Evolutionary conservation across 176 grass and related monocot species (phyloP).

Genomic region (Thinopyrum elongatum): DNA sequence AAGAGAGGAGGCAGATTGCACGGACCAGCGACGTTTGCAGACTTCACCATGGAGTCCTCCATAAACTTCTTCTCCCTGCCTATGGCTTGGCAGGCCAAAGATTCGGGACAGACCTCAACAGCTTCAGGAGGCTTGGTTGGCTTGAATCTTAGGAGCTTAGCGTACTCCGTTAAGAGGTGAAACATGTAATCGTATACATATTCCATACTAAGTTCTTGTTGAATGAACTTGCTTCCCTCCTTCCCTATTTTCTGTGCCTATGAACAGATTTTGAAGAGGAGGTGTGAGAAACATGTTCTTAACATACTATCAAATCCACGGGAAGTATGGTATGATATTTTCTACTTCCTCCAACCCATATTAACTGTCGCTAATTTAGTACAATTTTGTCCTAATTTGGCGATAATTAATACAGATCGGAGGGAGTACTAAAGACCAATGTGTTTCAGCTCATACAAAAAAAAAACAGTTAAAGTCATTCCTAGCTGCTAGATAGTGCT

Average conservation of each 20-base stretch:
- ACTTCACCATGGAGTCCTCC: conserved; percentile 69
- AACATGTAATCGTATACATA: conserved; percentile 97
- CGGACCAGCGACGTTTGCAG: conserved; percentile 36
- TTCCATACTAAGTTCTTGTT: conserved; percentile 67
- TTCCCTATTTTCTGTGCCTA: conserved; percentile 88
- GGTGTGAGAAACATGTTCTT: conserved; percentile 8
- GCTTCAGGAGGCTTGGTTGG: conserved; percentile 61
- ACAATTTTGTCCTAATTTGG: too few species aligned
- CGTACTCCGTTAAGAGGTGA: conserved; percentile 83
- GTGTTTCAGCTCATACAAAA: conserved; percentile 24
- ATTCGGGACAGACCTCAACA: conserved; percentile 65
- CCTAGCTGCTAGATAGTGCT: background rate
- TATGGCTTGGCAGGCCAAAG: conserved; percentile 62
- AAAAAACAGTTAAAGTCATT: background rate
- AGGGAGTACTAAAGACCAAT: background rate
- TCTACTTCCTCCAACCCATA: background rate
- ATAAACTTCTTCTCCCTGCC: conserved; percentile 67
- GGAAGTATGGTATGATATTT: background rate
- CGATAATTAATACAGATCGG: too few species aligned
- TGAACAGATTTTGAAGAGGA: conserved; percentile 1
- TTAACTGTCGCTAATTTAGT: too few species aligned
- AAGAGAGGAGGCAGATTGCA: conserved; percentile 71
- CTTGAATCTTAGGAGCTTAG: conserved; percentile 86
- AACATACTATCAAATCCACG: background rate
- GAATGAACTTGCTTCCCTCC: conserved; percentile 67